Base-by-base conservation (phyloP, 129 eudicot genomes). In the Flaveria robusta region DNA sequence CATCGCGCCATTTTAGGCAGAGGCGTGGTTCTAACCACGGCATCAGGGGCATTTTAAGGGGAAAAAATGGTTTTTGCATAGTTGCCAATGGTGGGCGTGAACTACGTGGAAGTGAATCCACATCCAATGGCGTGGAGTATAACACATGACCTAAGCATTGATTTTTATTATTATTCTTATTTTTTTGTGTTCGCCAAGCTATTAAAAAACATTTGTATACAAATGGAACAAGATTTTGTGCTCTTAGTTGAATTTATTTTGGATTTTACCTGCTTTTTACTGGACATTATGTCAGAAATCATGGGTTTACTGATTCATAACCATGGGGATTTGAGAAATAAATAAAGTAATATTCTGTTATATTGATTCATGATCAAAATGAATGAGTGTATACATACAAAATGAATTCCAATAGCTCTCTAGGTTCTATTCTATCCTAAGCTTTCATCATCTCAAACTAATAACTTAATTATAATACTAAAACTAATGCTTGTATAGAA, bases 231-330 rank as follows among this genome's bases (percentile, higher is more conserved):
- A 14, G 19, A 6, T 26, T 26, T 15, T 13, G 43, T 29, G 43
- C 68, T 62, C 42, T 62, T 62, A 62, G 20, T 12, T 62, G 68
- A 62, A 29, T 15, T 58, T 58, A 20, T 8, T 27, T 62, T 75
- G 41, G 10, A 7, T 75, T 45, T 46, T 1, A 64, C 23, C 22
- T 10, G 45, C 37, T 47, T 63, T n/a, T 75, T 64, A 75, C 65
- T 16, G 9, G 27, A 29, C 51, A 63, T 29, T 7, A 22, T 75
- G 7, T 20, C 24, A 64, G 34, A 19, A 39, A 37, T 41, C 20
- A 55, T 20, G 62, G 62, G 60, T 54, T 13, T 34, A 37, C 52
- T 19, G 45, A 72, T 72, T 72, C 9, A 13, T 39, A 20, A 19
- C 22, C 39, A 13, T 72, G 23, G 20, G 22, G 19, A 55, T 18